Conservation (phyloP, 306 rosid genomes). For the Trifolium dubium region DNA sequence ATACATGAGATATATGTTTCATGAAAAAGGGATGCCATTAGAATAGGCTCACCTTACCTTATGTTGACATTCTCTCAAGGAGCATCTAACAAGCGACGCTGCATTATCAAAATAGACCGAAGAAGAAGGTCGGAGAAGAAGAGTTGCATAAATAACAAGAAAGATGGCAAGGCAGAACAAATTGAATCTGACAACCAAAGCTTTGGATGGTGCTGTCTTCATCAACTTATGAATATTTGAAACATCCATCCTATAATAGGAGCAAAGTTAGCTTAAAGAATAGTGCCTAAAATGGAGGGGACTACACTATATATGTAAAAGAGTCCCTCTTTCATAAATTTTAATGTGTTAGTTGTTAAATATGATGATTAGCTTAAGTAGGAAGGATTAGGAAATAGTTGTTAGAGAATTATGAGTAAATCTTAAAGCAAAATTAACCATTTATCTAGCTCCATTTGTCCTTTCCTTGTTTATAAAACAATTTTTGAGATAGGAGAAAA, state of each 20-base stretch:
- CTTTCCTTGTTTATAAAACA: conserved; percentile 37
- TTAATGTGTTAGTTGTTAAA: conserved; percentile 37
- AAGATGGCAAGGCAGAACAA: conserved; percentile 68
- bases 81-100: conserved; percentile 73
- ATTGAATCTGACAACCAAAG: conserved; percentile 73
- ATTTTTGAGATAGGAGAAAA: not conserved
- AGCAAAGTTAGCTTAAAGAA: conserved; percentile 11
- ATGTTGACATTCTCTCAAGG: conserved; percentile 78
- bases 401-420: conserved; percentile 59
- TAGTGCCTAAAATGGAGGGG: conserved; percentile 42
- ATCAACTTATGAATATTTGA: conserved; percentile 54
- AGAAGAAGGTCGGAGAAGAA: conserved; percentile 82
- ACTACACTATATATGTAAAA: conserved; percentile 40
- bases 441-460: conserved; percentile 58
- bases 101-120: conserved; percentile 71
- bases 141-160: conserved; percentile 59
- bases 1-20: too few species aligned
- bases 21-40: conserved; percentile 22
- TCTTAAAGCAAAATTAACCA: conserved; percentile 51
- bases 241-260: conserved; percentile 46
- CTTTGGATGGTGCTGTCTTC: conserved; percentile 71
- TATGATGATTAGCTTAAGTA: conserved; percentile 42
- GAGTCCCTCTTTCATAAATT: conserved; percentile 18
- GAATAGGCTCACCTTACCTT: conserved; percentile 94
- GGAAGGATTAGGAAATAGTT: conserved; percentile 51